Evolutionary conservation across 495 filamentous ascomycete species (phyloP).

Genomic region (Chaetomium cochliodes): DNA sequence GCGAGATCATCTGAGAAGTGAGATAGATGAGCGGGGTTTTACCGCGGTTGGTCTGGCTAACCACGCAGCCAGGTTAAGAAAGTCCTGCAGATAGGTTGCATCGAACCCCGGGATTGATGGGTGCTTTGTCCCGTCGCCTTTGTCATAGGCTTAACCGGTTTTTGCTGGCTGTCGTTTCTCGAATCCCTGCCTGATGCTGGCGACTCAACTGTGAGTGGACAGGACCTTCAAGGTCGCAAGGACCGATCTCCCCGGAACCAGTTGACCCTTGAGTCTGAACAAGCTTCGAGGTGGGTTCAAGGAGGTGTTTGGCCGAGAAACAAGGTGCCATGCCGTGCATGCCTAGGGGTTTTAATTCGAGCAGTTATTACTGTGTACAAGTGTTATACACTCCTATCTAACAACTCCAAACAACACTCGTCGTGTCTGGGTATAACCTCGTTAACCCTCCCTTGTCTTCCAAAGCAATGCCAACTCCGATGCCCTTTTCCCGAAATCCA

Average conservation of each 20-base stretch:
- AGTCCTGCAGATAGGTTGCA: conserved; percentile 1
- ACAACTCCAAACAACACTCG: background rate
- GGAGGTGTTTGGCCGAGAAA: too few species aligned
- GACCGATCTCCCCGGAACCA: too few species aligned
- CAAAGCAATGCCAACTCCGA: background rate
- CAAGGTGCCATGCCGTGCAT: too few species aligned
- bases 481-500: background rate
- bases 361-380: too few species aligned
- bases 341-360: too few species aligned
- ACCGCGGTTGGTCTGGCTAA: background rate
- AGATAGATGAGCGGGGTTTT: background rate
- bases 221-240: too few species aligned
- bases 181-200: background rate
- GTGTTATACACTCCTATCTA: background rate
- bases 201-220: too few species aligned
- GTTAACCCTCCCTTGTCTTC: background rate
- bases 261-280: too few species aligned
- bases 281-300: too few species aligned
- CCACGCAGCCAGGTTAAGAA: background rate
- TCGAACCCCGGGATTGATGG: background rate
- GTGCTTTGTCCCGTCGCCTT: background rate
- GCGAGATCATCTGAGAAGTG: background rate
- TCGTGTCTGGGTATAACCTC: background rate
- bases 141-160: background rate
- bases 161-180: background rate